Evolutionary conservation across 169 alveolate genomes (phyloP), one percentile per base, ranked within the genome.

Genomic region (Prorocentrum cordatum): DNA sequence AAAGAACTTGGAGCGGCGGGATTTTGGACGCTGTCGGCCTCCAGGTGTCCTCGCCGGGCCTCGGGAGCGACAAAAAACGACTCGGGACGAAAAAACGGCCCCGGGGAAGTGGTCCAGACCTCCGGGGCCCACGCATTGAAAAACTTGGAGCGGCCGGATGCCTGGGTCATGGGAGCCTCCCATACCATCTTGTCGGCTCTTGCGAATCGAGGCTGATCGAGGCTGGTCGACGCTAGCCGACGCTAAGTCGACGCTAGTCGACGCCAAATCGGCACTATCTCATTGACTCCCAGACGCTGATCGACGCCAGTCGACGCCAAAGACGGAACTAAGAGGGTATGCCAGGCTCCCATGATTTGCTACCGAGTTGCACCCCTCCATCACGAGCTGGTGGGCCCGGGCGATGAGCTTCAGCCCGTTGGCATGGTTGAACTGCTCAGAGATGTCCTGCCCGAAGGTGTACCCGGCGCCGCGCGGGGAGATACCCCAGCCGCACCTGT

Each of bases 361-460:
- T 83, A 45, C 33, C n/a, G 16, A 96, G 94, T 96, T 96, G 94
- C 96, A 98, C 54, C 99, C 99, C 93, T 98, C 99, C 99, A 98
- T 98, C 59, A 98, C 99, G 79, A 99, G 96, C 93, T 99, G 99
- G 93, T 99, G 99, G 14, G 99, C 99, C 89, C 99, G 94, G n/a
- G 99, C 99, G 86, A 99, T 98, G 73, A 97, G 93, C 61, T 95
- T 96, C 71, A 98, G 95, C 80, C 96, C 97, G 94, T 99, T 98
- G 62, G 95, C 93, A 82, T 97, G 96, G 93, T 96, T 95, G 93
- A 98, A 99, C 73, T 96, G 95, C 91, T 97, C 95, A 10, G 95
- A 93, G 58, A 95, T 95, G 92, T 98, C 99, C 32, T 96, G 99
- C 24, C 99, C 99, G 92, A 99, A 99, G 61, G 98, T 95, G 95